Conservation (phyloP, 257 asterid species). For the Plantago major region DNA sequence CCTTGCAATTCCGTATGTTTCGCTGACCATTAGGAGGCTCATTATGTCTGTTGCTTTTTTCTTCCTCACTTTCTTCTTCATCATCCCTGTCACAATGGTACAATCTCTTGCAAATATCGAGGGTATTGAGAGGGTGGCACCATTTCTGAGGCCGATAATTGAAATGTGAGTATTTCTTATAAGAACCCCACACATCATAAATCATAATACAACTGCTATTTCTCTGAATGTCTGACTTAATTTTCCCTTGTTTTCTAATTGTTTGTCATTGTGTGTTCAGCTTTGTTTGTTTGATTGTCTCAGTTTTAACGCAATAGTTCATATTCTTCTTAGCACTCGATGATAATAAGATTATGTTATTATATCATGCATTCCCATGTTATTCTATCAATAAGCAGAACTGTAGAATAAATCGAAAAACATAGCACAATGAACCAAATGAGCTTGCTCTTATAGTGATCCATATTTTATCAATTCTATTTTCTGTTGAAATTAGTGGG, state of each 20-base stretch:
- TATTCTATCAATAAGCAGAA: background rate
- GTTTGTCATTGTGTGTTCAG: background rate
- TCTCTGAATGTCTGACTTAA: background rate
- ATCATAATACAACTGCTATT: background rate
- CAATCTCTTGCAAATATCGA: conserved; percentile 87
- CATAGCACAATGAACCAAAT: no score
- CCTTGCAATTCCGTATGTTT: conserved; percentile 86
- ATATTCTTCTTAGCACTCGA: no score
- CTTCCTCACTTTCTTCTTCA: conserved; percentile 87
- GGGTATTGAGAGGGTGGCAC: conserved; percentile 60
- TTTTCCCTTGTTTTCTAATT: no score
- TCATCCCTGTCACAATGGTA: conserved; percentile 81
- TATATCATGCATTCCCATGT: background rate
- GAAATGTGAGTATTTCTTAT: conserved; percentile 55
- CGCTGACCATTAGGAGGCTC: conserved; percentile 75
- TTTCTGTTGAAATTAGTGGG: no score
- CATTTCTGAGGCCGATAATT: conserved; percentile 55
- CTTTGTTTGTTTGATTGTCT: background rate
- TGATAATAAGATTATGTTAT: no score
- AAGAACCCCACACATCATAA: conserved; percentile 13
- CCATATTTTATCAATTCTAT: no score
- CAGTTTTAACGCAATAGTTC: no score
- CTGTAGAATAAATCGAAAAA: no score
- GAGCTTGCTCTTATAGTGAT: no score
- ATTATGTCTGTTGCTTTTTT: conserved; percentile 67